These are phyloP conservation scores for Fusarium ambrosium DNA, from an alignment of 2,329 filamentous ascomycete species.

Conservation along the genomic window DNA sequence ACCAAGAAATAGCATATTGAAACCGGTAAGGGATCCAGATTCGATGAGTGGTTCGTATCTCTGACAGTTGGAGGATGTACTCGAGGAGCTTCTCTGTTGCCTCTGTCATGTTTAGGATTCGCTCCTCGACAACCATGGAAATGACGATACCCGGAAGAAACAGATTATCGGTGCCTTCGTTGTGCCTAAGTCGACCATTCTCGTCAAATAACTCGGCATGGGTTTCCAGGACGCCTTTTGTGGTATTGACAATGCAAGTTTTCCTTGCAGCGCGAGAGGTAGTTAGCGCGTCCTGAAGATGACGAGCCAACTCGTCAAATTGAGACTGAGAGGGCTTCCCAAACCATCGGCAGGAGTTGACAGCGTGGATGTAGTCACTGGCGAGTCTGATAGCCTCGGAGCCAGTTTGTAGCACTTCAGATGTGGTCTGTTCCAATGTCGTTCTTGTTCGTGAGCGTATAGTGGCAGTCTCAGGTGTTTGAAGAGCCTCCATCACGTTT, in stretches of 20 bases:
- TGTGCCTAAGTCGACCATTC: slow-evolving; percentile 52
- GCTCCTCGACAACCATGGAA: slow-evolving; percentile 63
- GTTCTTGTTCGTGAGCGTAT: slow-evolving; percentile 51
- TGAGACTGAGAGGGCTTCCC: slow-evolving; percentile 35
- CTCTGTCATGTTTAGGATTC: slow-evolving; percentile 47
- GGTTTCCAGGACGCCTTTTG: slow-evolving; percentile 55
- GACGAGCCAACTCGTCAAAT: slow-evolving; percentile 37
- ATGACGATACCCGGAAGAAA: slow-evolving; percentile 57
- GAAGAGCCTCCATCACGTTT: slow-evolving; percentile 54
- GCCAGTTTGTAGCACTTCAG: slow-evolving; percentile 43
- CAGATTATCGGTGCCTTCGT: slow-evolving; percentile 40
- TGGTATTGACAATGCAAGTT: slow-evolving; percentile 51
- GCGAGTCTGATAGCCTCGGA: slow-evolving; percentile 43
- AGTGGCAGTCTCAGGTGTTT: slow-evolving; percentile 52
- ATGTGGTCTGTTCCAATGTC: slow-evolving; percentile 49
- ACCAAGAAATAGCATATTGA: slow-evolving; percentile 56
- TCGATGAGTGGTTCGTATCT: slow-evolving; percentile 50
- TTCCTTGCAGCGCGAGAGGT: slow-evolving; percentile 47
- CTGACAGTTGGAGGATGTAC: slow-evolving; percentile 53
- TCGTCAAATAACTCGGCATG: slow-evolving; percentile 59
- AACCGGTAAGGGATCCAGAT: slow-evolving; percentile 60
- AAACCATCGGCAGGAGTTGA: slow-evolving; percentile 51
- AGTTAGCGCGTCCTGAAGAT: slow-evolving; percentile 41
- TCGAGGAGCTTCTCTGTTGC: slow-evolving; percentile 53
- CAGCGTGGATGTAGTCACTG: slow-evolving; percentile 42